Percentiles rank a stretch among this genome's conserved stretches.
These are phyloP conservation scores for Aspergillus cristatus DNA, from an alignment of 495 filamentous ascomycete genomes.

Conservation along the genomic window DNA sequence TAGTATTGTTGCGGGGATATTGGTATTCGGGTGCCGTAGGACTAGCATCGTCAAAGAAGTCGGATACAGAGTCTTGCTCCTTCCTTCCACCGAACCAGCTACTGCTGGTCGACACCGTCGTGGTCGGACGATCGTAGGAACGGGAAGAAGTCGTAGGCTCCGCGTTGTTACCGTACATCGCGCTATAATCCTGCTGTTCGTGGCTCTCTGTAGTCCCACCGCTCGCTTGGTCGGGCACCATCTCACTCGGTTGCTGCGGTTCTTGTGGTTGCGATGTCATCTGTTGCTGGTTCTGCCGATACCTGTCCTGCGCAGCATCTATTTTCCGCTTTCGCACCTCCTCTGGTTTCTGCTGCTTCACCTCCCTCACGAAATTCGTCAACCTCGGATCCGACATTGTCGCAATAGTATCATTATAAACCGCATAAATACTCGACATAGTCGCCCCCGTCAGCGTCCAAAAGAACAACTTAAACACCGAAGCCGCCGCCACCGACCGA, in stretches of 20 bases:
- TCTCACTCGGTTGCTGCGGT: neutral
- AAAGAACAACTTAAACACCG: slow-evolving; percentile 16
- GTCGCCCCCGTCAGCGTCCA: slow-evolving; percentile 6
- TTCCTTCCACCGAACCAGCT: too few species aligned
- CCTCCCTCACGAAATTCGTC: slow-evolving; percentile 12
- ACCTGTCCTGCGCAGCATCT: slow-evolving; percentile 8
- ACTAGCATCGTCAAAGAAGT: slow-evolving; percentile 33
- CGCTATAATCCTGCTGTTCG: neutral
- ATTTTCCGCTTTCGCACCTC: slow-evolving; percentile 18
- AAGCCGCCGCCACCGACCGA: neutral
- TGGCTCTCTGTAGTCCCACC: slow-evolving; percentile 1
- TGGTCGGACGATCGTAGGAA: too few species aligned
- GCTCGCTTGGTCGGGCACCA: neutral
- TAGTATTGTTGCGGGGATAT: slow-evolving; percentile 9
- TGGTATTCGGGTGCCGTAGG: slow-evolving; percentile 29
- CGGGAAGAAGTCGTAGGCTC: too few species aligned
- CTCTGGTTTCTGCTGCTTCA: slow-evolving; percentile 11
- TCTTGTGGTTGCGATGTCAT: neutral
- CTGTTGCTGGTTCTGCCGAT: neutral
- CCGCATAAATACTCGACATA: slow-evolving; percentile 2
- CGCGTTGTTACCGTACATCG: neutral
- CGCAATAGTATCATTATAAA: slow-evolving; percentile 7
- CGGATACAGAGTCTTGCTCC: slow-evolving; percentile 4
- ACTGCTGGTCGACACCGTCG: too few species aligned
- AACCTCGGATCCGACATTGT: slow-evolving; percentile 21